Evolutionary conservation across 352 stramenopile species (phyloP).

Genomic region (Thraustochytrium sp.): DNA sequence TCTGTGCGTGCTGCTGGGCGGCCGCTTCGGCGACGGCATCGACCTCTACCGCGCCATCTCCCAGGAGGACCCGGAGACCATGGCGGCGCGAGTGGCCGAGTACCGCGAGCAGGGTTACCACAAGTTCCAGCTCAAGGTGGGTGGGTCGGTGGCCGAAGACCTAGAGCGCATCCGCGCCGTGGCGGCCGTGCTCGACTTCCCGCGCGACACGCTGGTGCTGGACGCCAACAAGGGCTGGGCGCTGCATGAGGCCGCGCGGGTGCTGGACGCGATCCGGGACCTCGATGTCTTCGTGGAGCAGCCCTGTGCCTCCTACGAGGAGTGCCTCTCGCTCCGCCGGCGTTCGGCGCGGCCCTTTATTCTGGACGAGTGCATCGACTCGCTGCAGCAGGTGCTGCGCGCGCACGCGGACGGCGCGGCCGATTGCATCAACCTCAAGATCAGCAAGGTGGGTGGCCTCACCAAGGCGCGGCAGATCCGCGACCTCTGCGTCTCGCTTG

Average conservation of each 20-base stretch:
- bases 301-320: constrained; percentile 29
- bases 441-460: constrained; percentile 39
- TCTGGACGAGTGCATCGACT: constrained; percentile 43
- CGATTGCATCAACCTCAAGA: constrained; percentile 43
- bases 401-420: constrained; percentile 31
- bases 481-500: constrained; percentile 33
- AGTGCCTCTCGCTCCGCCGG: constrained; percentile 6
- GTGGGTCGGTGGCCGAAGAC: not conserved
- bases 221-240: constrained; percentile 38
- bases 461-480: constrained; percentile 41
- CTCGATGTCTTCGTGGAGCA: constrained; percentile 42
- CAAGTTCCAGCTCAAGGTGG: constrained; percentile 46
- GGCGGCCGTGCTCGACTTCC: not conserved
- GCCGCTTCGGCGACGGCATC: constrained; percentile 13
- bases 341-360: constrained; percentile 24
- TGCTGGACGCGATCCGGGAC: constrained; percentile 8
- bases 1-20: constrained; percentile 31
- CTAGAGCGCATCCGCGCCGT: constrained; percentile 20
- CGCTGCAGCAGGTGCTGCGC: not conserved
- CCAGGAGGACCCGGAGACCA: constrained; percentile 30
- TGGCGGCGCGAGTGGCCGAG: constrained; percentile 8
- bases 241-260: constrained; percentile 37
- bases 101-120: constrained; percentile 38
- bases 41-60: constrained; percentile 39
- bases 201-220: constrained; percentile 4